Conservation (phyloP, 2,329 filamentous ascomycete species). For the Talaromyces amestolkiae region DNA sequence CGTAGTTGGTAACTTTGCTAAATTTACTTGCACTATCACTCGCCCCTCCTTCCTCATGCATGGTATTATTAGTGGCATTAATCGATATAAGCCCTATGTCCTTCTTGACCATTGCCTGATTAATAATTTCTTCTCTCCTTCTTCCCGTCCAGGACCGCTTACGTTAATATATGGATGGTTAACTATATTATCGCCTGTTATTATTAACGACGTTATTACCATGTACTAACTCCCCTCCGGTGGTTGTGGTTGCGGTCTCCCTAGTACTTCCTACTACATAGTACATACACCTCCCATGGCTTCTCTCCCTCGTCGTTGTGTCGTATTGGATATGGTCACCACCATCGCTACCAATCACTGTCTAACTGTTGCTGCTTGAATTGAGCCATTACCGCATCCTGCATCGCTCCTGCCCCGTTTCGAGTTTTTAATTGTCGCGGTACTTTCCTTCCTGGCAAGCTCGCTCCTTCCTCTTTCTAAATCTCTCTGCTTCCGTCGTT, state of each 20-base stretch:
- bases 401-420: conserved; percentile 8
- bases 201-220: conserved; percentile 1
- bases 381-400: conserved; percentile 12
- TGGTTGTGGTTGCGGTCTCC: not conserved
- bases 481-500: not conserved
- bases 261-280: not conserved
- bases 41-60: not conserved
- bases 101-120: not conserved
- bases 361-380: not conserved
- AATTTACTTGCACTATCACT: not conserved
- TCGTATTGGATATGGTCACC: conserved; percentile 16
- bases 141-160: not conserved
- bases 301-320: not conserved
- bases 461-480: not conserved
- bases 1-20: too few relatives aligned
- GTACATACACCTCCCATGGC: not conserved
- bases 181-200: conserved; percentile 4
- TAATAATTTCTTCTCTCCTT: not conserved
- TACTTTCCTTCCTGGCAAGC: not conserved
- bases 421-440: not conserved
- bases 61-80: not conserved
- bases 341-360: conserved; percentile 6
- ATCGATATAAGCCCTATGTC: conserved; percentile 12
- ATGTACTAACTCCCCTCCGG: conserved; percentile 1
- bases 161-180: not conserved